A percentile compares a stretch with the other conserved stretches of the same genome.
phyloP scores from a whole-genome alignment of 345 rosid genomes.

The Eutrema heterophyllum region DNA sequence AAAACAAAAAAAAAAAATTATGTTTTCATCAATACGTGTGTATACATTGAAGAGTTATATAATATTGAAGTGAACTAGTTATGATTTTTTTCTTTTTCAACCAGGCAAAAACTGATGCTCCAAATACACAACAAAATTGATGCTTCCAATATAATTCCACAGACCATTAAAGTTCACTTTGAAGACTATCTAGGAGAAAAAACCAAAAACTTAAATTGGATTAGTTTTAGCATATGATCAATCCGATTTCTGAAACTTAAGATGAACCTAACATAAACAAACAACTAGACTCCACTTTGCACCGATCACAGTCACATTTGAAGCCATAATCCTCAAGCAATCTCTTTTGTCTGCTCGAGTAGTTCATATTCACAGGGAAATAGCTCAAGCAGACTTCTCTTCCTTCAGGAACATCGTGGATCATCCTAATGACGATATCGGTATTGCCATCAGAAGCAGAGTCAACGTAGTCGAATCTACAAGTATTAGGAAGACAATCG shows the following conservation, averaged over 20 bases:
- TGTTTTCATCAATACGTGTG: too few species aligned
- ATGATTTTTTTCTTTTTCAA: too few species aligned
- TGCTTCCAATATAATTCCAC: neutral
- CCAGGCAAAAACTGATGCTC: neutral
- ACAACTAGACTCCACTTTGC: conserved; percentile 86
- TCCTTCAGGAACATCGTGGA: conserved; percentile 77
- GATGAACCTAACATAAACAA: neutral
- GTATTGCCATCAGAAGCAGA: conserved; percentile 38
- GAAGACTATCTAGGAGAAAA: neutral
- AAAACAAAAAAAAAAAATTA: too few species aligned
- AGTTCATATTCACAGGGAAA: conserved; percentile 78
- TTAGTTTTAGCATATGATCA: too few species aligned
- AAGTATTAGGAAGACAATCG: conserved; percentile 96
- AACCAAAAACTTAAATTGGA: too few species aligned
- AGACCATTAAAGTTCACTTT: neutral
- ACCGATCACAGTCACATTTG: conserved; percentile 70
- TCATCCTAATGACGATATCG: conserved; percentile 68
- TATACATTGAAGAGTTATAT: too few species aligned
- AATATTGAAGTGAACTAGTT: too few species aligned
- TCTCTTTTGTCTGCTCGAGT: conserved; percentile 50
- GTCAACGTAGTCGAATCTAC: conserved; percentile 83
- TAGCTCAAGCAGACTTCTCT: conserved; percentile 91
- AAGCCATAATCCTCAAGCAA: conserved; percentile 78
- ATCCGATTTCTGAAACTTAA: too few species aligned
- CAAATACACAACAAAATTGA: neutral